Percentiles rank a stretch among this genome's conserved stretches.
These are phyloP conservation scores for Neckera pumila DNA, from an alignment of 225 moss, liverwort and hornwort species.

Conservation along the genomic window DNA sequence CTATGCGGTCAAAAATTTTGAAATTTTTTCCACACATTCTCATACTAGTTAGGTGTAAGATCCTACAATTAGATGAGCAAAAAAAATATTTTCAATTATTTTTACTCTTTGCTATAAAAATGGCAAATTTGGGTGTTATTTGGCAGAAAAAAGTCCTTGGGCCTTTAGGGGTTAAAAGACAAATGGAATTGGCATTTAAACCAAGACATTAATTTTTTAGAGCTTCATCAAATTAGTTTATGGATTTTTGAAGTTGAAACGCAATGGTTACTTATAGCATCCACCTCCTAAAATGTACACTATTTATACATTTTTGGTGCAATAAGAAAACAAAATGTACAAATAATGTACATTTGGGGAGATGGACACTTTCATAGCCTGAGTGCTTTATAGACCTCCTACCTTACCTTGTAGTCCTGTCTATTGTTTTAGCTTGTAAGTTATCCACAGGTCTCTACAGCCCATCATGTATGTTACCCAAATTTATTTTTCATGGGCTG, in stretches of 20 bases:
- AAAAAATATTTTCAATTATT: too few species aligned
- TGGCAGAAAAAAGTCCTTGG: too few species aligned
- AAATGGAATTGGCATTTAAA: not conserved
- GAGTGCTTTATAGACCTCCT: too few species aligned
- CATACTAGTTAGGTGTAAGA: too few species aligned
- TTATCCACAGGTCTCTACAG: not conserved
- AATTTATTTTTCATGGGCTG: not conserved
- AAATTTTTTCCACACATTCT: too few species aligned
- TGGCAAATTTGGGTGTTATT: too few species aligned
- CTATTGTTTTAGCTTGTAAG: not conserved
- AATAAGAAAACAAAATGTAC: not conserved
- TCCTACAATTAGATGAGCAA: too few species aligned
- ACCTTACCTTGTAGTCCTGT: not conserved
- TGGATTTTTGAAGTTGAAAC: not conserved
- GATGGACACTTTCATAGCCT: not conserved
- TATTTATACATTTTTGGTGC: not conserved
- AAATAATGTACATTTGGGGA: not conserved
- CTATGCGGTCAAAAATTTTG: too few species aligned
- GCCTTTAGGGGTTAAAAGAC: too few species aligned
- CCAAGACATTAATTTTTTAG: rapidly evolving
- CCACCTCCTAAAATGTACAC: not conserved
- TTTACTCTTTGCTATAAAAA: too few species aligned
- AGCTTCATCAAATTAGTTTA: not conserved
- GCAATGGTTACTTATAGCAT: rapidly evolving
- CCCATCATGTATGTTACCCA: too few species aligned